phyloP scores from a whole-genome alignment of 2,329 filamentous ascomycete species.

The Seiridium cupressi region DNA sequence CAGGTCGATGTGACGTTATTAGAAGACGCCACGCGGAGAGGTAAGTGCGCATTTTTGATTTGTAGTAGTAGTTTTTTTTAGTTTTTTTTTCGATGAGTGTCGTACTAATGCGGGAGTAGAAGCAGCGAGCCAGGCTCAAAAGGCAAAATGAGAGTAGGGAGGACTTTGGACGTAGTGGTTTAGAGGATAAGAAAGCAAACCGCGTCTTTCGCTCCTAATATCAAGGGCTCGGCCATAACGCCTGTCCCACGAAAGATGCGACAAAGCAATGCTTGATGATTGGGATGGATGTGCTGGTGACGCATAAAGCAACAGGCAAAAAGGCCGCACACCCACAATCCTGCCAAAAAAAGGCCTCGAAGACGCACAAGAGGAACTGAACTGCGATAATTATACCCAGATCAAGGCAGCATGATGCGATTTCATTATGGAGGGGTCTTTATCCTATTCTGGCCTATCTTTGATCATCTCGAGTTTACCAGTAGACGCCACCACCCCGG shows the following conservation, averaged over 20 bases:
- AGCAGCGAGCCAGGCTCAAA: slow-evolving; percentile 56
- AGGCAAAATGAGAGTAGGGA: slow-evolving; percentile 45
- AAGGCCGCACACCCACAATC: background rate
- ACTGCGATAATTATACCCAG: background rate
- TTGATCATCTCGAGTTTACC: slow-evolving; percentile 26
- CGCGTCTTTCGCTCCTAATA: too few species aligned
- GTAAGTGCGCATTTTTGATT: slow-evolving; percentile 40
- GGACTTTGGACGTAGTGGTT: background rate
- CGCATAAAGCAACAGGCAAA: background rate
- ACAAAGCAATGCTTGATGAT: background rate
- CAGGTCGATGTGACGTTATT: slow-evolving; percentile 83
- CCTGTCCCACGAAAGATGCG: background rate
- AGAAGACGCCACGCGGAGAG: slow-evolving; percentile 88
- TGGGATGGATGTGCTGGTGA: background rate
- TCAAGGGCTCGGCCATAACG: too few species aligned
- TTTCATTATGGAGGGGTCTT: background rate
- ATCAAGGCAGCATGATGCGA: background rate
- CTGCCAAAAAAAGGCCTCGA: too few species aligned
- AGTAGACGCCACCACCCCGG: slow-evolving; percentile 36
- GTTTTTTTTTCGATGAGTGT: too few species aligned
- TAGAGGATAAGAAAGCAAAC: background rate
- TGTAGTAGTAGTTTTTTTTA: background rate
- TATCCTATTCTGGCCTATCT: background rate
- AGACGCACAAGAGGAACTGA: too few species aligned
- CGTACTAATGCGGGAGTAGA: slow-evolving; percentile 33